phyloP scores from a whole-genome alignment of 805 yeast species.

The Clavispora carvajalis region DNA sequence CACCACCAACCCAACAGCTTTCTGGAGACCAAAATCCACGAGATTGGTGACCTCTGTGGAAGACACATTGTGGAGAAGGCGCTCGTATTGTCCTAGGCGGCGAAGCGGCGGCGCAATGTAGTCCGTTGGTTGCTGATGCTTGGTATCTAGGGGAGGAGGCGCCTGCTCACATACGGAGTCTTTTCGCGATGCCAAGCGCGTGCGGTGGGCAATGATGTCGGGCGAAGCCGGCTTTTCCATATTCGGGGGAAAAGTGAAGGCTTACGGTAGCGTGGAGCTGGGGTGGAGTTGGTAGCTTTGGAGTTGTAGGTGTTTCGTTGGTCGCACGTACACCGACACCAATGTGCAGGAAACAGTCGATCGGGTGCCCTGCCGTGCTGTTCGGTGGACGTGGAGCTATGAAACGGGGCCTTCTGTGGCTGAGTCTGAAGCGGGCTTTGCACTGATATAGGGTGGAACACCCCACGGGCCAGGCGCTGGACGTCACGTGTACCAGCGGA shows the following conservation, averaged over 20 bases:
- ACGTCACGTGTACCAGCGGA: too few relatives aligned
- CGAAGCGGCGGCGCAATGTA: slow-evolving; percentile 10
- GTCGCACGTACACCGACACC: too few relatives aligned
- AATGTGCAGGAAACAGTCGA: too few relatives aligned
- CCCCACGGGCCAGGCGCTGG: too few relatives aligned
- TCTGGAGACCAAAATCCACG: slow-evolving; percentile 25
- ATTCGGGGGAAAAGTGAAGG: too few relatives aligned
- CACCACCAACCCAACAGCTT: slow-evolving; percentile 23
- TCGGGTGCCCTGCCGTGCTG: too few relatives aligned
- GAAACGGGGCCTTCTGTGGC: too few relatives aligned
- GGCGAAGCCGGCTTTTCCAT: slow-evolving; percentile 1
- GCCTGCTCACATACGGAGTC: not conserved
- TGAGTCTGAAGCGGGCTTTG: too few relatives aligned
- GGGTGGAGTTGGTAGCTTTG: not conserved
- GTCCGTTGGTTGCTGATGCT: slow-evolving; percentile 1
- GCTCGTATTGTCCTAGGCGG: slow-evolving; percentile 4
- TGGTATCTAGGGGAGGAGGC: not conserved
- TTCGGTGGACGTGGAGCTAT: too few relatives aligned
- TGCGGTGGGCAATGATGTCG: slow-evolving; percentile 1
- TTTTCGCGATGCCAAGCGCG: not conserved
- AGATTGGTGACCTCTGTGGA: slow-evolving; percentile 7
- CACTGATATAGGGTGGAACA: too few relatives aligned
- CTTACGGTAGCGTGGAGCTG: not conserved
- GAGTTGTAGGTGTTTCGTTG: not conserved
- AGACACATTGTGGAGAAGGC: not conserved